Evolutionary conservation across 2,329 filamentous ascomycete genomes (phyloP).

Genomic region (Sporothrix schenckii): DNA sequence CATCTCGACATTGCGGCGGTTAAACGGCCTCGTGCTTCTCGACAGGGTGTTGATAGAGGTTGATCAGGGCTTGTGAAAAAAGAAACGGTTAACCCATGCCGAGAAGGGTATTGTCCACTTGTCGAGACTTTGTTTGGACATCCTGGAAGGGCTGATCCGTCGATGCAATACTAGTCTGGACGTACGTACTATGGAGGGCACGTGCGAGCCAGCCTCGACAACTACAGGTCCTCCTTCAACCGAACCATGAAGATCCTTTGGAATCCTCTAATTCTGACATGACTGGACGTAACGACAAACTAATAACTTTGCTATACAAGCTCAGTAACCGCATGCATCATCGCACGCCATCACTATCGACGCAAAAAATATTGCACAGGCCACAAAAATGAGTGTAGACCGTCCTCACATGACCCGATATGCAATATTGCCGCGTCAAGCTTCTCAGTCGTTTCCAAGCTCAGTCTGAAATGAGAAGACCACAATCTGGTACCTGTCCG

Average conservation of each 20-base stretch:
- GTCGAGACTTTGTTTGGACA: neutral
- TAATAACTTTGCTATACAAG: neutral
- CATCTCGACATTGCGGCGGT: neutral
- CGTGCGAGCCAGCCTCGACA: slow-evolving; percentile 13
- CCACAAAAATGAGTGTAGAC: neutral
- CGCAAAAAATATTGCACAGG: neutral
- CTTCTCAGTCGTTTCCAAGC: neutral
- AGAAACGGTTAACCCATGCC: neutral
- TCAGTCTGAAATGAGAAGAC: neutral
- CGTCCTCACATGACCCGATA: neutral
- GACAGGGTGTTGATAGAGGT: neutral
- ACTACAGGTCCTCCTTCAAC: neutral
- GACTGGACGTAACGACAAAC: neutral
- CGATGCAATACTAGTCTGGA: neutral
- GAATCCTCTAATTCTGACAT: neutral
- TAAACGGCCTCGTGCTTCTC: neutral
- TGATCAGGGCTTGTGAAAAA: too few relatives aligned
- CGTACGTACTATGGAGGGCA: neutral
- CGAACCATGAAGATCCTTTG: too few relatives aligned
- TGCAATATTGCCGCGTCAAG: neutral
- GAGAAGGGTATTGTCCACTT: neutral
- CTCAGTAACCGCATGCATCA: neutral
- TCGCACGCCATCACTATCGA: neutral
- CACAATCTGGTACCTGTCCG: neutral
- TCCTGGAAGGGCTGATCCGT: neutral